These are phyloP conservation scores for Dalechampia spathulata DNA, from an alignment of 441 rosid species.

Conservation along the genomic window DNA sequence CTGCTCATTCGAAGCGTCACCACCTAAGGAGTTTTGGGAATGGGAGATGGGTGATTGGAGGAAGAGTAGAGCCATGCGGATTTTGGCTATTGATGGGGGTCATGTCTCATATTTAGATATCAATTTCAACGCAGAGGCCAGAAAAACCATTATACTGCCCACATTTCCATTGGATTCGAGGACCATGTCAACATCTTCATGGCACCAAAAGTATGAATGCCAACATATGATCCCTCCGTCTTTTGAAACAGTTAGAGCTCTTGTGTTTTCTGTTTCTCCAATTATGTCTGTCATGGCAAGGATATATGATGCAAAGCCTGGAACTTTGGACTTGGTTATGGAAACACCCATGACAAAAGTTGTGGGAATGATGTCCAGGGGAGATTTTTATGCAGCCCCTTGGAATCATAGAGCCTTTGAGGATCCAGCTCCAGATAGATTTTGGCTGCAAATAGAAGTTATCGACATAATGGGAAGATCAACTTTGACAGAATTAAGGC, in stretches of 20 bases:
- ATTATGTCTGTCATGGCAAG: constrained; percentile 61
- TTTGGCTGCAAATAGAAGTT: constrained; percentile 81
- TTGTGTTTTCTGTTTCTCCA: constrained; percentile 69
- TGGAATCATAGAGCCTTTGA: constrained; percentile 90
- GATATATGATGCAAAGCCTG: constrained; percentile 63
- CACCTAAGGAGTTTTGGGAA: constrained; percentile 76
- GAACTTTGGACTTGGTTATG: constrained; percentile 50
- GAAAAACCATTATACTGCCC: constrained; percentile 61
- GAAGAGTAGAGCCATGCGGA: constrained; percentile 69
- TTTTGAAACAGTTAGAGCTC: constrained; percentile 65
- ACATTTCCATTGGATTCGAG: constrained; percentile 92
- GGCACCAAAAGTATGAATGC: constrained; percentile 52
- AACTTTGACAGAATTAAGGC: constrained; percentile 53
- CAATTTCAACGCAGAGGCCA: constrained; percentile 48
- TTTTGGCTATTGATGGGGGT: constrained; percentile 80
- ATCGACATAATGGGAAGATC: constrained; percentile 47
- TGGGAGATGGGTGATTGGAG: constrained; percentile 99
- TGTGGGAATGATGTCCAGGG: constrained; percentile 41
- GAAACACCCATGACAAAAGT: constrained; percentile 65
- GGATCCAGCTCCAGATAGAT: constrained; percentile 78
- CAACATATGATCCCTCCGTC: constrained; percentile 65
- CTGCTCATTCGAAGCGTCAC: constrained; percentile 55
- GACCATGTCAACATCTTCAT: constrained; percentile 69
- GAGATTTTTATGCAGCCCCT: constrained; percentile 58
- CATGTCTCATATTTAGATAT: constrained; percentile 76